Conservation (phyloP, 2,329 filamentous ascomycete genomes). For the Aspergillus pseudoglaucus region DNA sequence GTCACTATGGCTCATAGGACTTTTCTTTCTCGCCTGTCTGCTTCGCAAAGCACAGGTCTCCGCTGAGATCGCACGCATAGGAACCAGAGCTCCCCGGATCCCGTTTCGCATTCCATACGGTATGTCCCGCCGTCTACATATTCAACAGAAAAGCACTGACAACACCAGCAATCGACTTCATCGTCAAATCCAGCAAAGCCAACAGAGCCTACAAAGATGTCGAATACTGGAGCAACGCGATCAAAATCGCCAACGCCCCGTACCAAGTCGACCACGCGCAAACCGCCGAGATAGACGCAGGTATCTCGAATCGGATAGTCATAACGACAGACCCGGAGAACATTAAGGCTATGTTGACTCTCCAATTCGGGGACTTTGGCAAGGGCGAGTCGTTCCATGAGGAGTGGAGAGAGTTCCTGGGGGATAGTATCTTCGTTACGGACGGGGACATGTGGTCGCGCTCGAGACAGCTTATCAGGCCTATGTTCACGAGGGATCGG, state of each 20-base stretch:
- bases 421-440: slow-evolving; percentile 77
- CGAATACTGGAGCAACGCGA: slow-evolving; percentile 54
- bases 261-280: slow-evolving; percentile 18
- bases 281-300: slow-evolving; percentile 25
- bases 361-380: slow-evolving; percentile 78
- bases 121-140: slow-evolving; percentile 9
- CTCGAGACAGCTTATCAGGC: slow-evolving; percentile 75
- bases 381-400: slow-evolving; percentile 67
- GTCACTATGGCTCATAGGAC: slow-evolving; percentile 32
- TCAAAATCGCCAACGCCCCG: slow-evolving; percentile 35
- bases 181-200: slow-evolving; percentile 51
- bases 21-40: slow-evolving; percentile 34
- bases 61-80: slow-evolving; percentile 25
- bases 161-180: slow-evolving; percentile 57
- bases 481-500: slow-evolving; percentile 80
- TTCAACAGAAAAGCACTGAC: slow-evolving; percentile 5
- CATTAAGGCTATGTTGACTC: slow-evolving; percentile 83
- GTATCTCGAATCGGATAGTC: slow-evolving; percentile 48
- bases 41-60: slow-evolving; percentile 24
- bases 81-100: slow-evolving; percentile 29
- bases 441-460: slow-evolving; percentile 75
- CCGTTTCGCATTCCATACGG: slow-evolving; percentile 31
- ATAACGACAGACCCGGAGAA: slow-evolving; percentile 82
- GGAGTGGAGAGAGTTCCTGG: slow-evolving; percentile 73
- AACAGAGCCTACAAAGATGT: slow-evolving; percentile 51